phyloP scores from a whole-genome alignment of 768 basidiomycete genomes.

The Pisolithus sp. region DNA sequence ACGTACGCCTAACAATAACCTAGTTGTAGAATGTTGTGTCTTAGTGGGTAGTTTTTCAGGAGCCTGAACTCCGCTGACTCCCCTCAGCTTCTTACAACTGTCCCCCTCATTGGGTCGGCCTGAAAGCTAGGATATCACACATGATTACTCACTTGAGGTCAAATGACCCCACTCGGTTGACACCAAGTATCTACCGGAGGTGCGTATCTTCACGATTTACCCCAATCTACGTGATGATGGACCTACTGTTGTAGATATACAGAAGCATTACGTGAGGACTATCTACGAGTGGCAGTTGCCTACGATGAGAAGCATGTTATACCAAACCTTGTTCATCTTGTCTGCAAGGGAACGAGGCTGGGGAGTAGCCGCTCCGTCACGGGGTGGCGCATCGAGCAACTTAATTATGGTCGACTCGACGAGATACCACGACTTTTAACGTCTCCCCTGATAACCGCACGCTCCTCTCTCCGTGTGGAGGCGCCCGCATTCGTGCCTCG shows the following conservation, averaged over 20 bases:
- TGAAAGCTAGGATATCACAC: not conserved
- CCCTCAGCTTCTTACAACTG: slow-evolving; percentile 31
- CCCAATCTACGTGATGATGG: not conserved
- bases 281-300: slow-evolving; percentile 7
- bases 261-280: not conserved
- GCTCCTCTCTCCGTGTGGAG: slow-evolving; percentile 10
- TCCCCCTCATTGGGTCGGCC: not conserved
- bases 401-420: slow-evolving; percentile 24
- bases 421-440: slow-evolving; percentile 28
- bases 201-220: slow-evolving; percentile 1
- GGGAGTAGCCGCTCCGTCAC: not conserved
- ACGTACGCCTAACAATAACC: not conserved
- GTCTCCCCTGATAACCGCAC: slow-evolving; percentile 9
- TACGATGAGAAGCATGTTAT: too few species aligned
- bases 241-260: not conserved
- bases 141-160: slow-evolving; percentile 10
- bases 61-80: not conserved
- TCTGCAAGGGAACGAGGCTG: slow-evolving; percentile 5
- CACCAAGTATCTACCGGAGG: slow-evolving; percentile 9
- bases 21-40: slow-evolving; percentile 36
- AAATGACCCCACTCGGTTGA: not conserved
- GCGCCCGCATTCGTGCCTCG: slow-evolving; percentile 16
- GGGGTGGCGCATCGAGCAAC: slow-evolving; percentile 18
- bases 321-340: too few species aligned
- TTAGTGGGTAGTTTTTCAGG: not conserved